phyloP scores from a whole-genome alignment of 2,329 filamentous ascomycete genomes.

The Madurella mycetomatis region DNA sequence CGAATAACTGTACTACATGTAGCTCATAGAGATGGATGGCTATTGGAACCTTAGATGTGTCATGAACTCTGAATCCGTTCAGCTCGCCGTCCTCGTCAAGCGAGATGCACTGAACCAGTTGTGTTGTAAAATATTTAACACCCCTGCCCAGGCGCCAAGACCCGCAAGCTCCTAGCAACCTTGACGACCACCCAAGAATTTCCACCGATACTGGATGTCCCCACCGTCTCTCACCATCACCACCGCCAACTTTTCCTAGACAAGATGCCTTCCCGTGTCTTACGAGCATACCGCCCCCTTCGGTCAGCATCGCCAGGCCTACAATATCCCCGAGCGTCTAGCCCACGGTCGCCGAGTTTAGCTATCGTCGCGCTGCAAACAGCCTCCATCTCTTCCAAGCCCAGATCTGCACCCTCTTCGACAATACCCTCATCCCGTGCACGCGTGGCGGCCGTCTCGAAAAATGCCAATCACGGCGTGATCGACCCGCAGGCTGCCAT shows the following conservation, averaged over 20 bases:
- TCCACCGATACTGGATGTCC: no score
- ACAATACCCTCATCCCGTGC: conserved; percentile 2
- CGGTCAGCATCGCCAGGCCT: conserved; percentile 13
- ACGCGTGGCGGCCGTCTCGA: not conserved
- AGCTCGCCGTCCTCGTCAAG: no score
- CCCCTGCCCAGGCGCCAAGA: not conserved
- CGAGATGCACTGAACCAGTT: no score
- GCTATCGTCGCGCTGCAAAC: not conserved
- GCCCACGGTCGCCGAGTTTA: not conserved
- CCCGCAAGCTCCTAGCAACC: conserved; percentile 9
- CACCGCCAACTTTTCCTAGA: not conserved
- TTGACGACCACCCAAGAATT: not conserved
- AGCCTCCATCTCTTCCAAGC: not conserved
- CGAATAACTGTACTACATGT: not conserved
- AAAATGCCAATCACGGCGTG: conserved; percentile 19
- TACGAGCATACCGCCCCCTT: conserved; percentile 20
- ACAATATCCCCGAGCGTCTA: conserved; percentile 4
- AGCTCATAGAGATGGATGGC: not conserved
- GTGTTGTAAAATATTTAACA: not conserved
- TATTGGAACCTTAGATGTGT: no score
- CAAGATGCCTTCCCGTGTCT: conserved; percentile 24
- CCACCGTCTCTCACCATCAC: conserved; percentile 6
- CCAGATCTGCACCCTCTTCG: conserved; percentile 1
- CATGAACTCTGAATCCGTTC: no score
- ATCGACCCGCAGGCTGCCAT: conserved; percentile 29